phyloP scores from a whole-genome alignment of 1,284 basidiomycete genomes.

The Ganoderma leucocontextum region DNA sequence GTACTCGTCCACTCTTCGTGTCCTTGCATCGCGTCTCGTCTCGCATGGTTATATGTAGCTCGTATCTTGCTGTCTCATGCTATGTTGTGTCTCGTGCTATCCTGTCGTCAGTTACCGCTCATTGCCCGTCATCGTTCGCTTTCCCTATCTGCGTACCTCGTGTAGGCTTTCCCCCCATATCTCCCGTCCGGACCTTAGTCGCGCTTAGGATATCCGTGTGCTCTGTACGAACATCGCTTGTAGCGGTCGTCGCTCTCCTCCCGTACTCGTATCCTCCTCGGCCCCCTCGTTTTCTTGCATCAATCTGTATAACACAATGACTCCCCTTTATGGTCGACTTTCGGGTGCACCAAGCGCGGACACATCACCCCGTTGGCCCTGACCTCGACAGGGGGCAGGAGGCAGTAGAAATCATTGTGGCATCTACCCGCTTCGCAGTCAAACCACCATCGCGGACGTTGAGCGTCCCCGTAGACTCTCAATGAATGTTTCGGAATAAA shows the following conservation, averaged over 20 bases:
- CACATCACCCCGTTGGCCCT: no score
- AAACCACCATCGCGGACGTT: no score
- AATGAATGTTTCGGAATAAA: no score
- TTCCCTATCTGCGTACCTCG: background rate
- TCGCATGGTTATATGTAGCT: background rate
- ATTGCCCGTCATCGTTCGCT: background rate
- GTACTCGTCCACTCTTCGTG: background rate
- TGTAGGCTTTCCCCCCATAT: background rate
- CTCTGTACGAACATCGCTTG: background rate
- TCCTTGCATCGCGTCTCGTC: background rate
- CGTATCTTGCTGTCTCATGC: background rate
- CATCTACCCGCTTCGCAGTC: no score
- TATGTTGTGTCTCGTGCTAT: background rate
- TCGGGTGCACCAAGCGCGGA: no score
- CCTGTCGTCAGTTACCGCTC: background rate
- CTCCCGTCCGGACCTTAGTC: background rate
- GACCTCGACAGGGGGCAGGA: no score
- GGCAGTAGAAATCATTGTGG: no score
- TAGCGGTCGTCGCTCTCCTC: background rate
- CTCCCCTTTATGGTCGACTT: background rate
- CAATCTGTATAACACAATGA: background rate
- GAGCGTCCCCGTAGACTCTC: no score
- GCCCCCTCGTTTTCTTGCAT: background rate
- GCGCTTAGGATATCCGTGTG: background rate
- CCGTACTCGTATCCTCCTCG: background rate